Evolutionary conservation across 768 basidiomycete species (phyloP).

Genomic region (Tulasnella sp.): DNA sequence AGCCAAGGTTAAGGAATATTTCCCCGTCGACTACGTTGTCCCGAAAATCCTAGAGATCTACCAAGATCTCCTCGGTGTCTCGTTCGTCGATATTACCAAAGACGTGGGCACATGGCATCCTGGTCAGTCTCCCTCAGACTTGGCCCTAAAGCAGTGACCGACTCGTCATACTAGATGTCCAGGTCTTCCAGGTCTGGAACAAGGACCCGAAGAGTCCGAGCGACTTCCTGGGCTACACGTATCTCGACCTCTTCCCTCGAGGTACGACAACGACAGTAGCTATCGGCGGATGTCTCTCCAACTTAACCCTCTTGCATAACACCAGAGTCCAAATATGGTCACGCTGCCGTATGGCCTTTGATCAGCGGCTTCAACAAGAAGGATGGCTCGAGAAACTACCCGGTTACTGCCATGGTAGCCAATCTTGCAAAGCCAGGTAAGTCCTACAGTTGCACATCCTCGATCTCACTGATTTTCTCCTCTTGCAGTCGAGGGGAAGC

Average conservation of each 20-base stretch:
- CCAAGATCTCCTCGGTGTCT: constrained; percentile 67
- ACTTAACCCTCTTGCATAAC: neutral
- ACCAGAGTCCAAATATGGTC: constrained; percentile 65
- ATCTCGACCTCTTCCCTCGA: constrained; percentile 79
- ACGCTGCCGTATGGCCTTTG: constrained; percentile 78
- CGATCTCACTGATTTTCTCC: neutral
- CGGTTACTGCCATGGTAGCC: constrained; percentile 77
- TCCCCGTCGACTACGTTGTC: constrained; percentile 75
- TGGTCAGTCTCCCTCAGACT: constrained; percentile 32
- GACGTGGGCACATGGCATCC: constrained; percentile 65
- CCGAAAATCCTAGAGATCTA: constrained; percentile 75
- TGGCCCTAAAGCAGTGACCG: neutral
- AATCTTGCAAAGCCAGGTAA: constrained; percentile 77
- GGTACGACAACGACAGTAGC: constrained; percentile 38
- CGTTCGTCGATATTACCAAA: constrained; percentile 40
- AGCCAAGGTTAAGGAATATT: constrained; percentile 73
- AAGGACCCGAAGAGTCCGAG: constrained; percentile 56
- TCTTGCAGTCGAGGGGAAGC: neutral
- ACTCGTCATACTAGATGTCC: constrained; percentile 44
- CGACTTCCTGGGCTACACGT: constrained; percentile 74
- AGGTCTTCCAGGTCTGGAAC: constrained; percentile 79
- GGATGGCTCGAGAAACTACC: constrained; percentile 54
- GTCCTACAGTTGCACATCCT: constrained; percentile 29
- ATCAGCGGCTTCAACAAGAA: constrained; percentile 46
- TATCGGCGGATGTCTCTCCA: neutral